phyloP scores from a whole-genome alignment of 2,329 filamentous ascomycete species.

The Nigrospora oryzae region DNA sequence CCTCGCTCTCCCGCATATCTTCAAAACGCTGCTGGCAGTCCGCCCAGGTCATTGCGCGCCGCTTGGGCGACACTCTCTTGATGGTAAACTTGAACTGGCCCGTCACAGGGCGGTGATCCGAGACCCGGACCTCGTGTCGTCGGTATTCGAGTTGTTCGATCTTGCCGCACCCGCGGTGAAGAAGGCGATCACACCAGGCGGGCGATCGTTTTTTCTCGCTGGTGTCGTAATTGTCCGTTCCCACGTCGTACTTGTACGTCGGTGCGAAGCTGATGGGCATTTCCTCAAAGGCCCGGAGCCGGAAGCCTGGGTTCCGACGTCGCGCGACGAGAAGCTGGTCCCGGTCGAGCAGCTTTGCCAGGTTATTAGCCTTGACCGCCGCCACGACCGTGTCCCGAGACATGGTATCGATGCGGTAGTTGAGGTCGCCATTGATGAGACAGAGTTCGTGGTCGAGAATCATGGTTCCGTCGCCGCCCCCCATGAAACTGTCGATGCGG shows the following conservation, averaged over 20 bases:
- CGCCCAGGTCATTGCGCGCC: constrained; percentile 60
- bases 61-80: constrained; percentile 68
- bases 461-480: constrained; percentile 91
- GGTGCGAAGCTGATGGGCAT: constrained; percentile 84
- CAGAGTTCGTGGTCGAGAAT: constrained; percentile 97
- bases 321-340: constrained; percentile 88
- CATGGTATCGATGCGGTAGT: constrained; percentile 98
- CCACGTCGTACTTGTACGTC: constrained; percentile 98
- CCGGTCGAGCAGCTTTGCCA: constrained; percentile 79
- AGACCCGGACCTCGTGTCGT: constrained; percentile 81
- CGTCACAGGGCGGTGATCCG: constrained; percentile 88
- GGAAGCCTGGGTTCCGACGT: constrained; percentile 82
- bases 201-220: constrained; percentile 91
- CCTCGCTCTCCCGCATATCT: constrained; percentile 59
- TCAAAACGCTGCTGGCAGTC: constrained; percentile 69
- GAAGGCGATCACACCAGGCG: constrained; percentile 90
- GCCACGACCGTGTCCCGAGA: constrained; percentile 86
- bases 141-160: constrained; percentile 84
- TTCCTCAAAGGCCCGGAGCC: constrained; percentile 84
- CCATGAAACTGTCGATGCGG: constrained; percentile 71
- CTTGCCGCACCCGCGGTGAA: constrained; percentile 75
- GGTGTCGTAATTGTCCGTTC: constrained; percentile 86
- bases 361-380: constrained; percentile 72
- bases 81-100: constrained; percentile 75
- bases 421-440: constrained; percentile 89